A percentile compares a stretch with the other conserved stretches of the same genome.
Evolutionary conservation across 2,329 filamentous ascomycete species (phyloP).

Genomic region (Nothophoma quercina): DNA sequence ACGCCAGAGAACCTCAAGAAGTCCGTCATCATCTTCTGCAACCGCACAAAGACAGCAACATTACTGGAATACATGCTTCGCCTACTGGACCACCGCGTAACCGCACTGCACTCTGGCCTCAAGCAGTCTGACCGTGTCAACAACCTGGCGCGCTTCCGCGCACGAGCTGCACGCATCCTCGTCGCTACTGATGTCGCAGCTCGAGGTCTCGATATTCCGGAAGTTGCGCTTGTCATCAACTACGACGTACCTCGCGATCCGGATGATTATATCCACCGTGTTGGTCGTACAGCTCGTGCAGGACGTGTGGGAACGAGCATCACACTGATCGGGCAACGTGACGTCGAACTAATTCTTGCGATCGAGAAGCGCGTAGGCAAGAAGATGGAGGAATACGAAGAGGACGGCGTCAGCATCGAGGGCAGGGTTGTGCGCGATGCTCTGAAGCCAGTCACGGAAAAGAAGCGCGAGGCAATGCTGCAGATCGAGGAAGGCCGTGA

Average conservation of each 20-base stretch:
- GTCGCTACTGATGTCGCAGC: slow-evolving; percentile 96
- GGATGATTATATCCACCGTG: slow-evolving; percentile 96
- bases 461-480: slow-evolving; percentile 88
- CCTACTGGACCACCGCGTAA: slow-evolving; percentile 86
- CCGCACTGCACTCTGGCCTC: slow-evolving; percentile 86
- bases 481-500: slow-evolving; percentile 93
- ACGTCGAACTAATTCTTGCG: slow-evolving; percentile 87
- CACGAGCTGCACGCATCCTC: slow-evolving; percentile 84
- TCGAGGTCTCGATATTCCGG: slow-evolving; percentile 92
- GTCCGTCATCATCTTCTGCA: slow-evolving; percentile 91
- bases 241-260: slow-evolving; percentile 96
- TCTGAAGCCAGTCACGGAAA: slow-evolving; percentile 90
- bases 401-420: slow-evolving; percentile 95
- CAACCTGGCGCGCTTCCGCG: slow-evolving; percentile 91
- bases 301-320: slow-evolving; percentile 83
- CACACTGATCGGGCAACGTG: slow-evolving; percentile 89
- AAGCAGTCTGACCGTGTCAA: slow-evolving; percentile 84
- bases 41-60: slow-evolving; percentile 86
- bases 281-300: slow-evolving; percentile 93
- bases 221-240: slow-evolving; percentile 89
- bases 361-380: slow-evolving; percentile 85
- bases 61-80: slow-evolving; percentile 88
- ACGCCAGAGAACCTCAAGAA: slow-evolving; percentile 76
- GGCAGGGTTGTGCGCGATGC: slow-evolving; percentile 83
- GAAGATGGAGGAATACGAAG: slow-evolving; percentile 82